Evolutionary conservation across 2,329 filamentous ascomycete genomes (phyloP).

Genomic region (Nannizziopsis barbatae): DNA sequence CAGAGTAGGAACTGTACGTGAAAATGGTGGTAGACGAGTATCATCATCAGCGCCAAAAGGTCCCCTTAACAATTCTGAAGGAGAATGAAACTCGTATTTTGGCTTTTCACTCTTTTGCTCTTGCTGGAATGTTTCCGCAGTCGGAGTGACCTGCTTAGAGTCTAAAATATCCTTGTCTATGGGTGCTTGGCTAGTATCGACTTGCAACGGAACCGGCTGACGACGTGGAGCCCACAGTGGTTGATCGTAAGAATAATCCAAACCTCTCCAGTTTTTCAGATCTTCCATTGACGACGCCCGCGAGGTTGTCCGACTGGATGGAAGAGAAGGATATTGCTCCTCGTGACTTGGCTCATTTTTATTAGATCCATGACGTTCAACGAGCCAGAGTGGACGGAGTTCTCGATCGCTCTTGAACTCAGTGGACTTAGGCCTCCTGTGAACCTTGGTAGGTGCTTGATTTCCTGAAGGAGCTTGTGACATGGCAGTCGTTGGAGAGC

Average conservation of each 20-base stretch:
- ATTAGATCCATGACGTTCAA: constrained; percentile 49
- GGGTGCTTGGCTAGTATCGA: constrained; percentile 28
- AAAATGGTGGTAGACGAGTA: background rate
- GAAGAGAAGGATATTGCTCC: constrained; percentile 40
- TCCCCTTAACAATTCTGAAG: constrained; percentile 36
- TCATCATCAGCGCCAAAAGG: constrained; percentile 15
- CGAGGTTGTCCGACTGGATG: constrained; percentile 42
- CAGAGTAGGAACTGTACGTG: background rate
- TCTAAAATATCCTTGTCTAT: constrained; percentile 42
- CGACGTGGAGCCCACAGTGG: constrained; percentile 14
- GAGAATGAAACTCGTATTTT: constrained; percentile 39
- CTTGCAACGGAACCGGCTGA: constrained; percentile 21
- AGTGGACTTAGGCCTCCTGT: constrained; percentile 39
- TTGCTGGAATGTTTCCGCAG: constrained; percentile 42
- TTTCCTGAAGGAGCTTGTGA: constrained; percentile 31
- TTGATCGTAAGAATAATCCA: constrained; percentile 16
- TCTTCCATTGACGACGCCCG: constrained; percentile 38
- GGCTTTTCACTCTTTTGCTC: constrained; percentile 28
- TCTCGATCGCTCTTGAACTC: constrained; percentile 50
- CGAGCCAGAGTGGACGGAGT: constrained; percentile 69
- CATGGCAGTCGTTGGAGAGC: constrained; percentile 24
- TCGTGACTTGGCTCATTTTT: constrained; percentile 33
- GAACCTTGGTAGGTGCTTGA: constrained; percentile 27
- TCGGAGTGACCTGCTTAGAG: constrained; percentile 59
- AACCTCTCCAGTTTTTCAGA: constrained; percentile 18